phyloP scores from a whole-genome alignment of 2,329 filamentous ascomycete genomes.

The Phyllosticta paracitricarpa region DNA sequence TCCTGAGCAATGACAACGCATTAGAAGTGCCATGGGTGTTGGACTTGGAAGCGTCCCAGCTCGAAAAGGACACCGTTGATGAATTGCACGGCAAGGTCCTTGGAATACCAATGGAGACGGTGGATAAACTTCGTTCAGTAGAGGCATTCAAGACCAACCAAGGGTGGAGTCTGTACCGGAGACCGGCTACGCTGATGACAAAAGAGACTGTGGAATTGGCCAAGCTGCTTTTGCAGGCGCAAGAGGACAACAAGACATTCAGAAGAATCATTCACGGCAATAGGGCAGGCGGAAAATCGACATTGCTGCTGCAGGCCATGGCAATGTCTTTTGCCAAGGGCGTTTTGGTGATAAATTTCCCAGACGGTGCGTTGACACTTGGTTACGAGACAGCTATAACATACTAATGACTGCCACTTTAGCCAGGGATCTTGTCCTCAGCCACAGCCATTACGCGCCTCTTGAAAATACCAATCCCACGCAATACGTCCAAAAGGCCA shows the following conservation, averaged over 20 bases:
- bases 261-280: slow-evolving; percentile 64
- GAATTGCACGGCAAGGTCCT: slow-evolving; percentile 55
- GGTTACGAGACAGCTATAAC: not conserved
- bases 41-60: slow-evolving; percentile 49
- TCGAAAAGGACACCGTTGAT: slow-evolving; percentile 31
- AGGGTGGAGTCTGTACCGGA: slow-evolving; percentile 76
- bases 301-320: slow-evolving; percentile 75
- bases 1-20: slow-evolving; percentile 90
- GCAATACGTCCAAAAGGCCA: slow-evolving; percentile 68
- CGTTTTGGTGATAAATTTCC: slow-evolving; percentile 83
- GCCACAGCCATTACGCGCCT: slow-evolving; percentile 68
- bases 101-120: slow-evolving; percentile 53
- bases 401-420: not conserved
- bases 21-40: slow-evolving; percentile 61
- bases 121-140: slow-evolving; percentile 72
- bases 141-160: slow-evolving; percentile 89
- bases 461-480: slow-evolving; percentile 45
- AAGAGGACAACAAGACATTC: slow-evolving; percentile 41
- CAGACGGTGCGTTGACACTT: slow-evolving; percentile 60
- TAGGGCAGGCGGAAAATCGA: slow-evolving; percentile 73
- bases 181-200: slow-evolving; percentile 69
- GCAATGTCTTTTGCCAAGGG: slow-evolving; percentile 69
- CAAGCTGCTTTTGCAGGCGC: slow-evolving; percentile 46
- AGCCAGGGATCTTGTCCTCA: slow-evolving; percentile 75
- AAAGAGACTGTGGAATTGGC: slow-evolving; percentile 66